These are phyloP conservation scores for Periconia sp. DNA, from an alignment of 2,329 filamentous ascomycete genomes.

Conservation along the genomic window DNA sequence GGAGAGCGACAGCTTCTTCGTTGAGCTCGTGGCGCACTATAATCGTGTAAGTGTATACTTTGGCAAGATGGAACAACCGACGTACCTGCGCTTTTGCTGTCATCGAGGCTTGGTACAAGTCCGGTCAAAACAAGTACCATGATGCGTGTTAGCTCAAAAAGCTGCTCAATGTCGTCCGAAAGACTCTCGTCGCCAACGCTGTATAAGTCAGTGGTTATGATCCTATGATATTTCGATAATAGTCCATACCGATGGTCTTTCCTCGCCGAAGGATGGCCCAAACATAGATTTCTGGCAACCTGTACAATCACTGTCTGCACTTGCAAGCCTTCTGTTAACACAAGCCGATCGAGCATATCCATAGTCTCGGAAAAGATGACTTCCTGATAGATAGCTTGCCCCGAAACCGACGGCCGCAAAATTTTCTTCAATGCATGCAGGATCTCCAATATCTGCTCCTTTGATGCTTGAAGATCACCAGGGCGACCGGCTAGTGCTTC, in stretches of 20 bases:
- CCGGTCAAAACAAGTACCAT: conserved; percentile 92
- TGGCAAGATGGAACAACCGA: neutral
- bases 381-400: conserved; percentile 94
- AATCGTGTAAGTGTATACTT: conserved; percentile 48
- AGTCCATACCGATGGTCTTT: conserved; percentile 59
- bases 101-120: conserved; percentile 78
- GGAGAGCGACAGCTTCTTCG: conserved; percentile 81
- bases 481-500: conserved; percentile 88
- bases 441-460: conserved; percentile 83
- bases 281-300: conserved; percentile 85
- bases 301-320: conserved; percentile 93
- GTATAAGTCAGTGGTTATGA: conserved; percentile 5
- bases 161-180: conserved; percentile 95
- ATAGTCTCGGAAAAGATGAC: conserved; percentile 96
- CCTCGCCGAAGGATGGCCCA: conserved; percentile 87
- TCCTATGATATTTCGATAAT: neutral
- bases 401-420: conserved; percentile 87
- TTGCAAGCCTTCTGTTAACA: conserved; percentile 84
- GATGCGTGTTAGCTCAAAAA: conserved; percentile 94
- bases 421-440: conserved; percentile 93
- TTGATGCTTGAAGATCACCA: conserved; percentile 68
- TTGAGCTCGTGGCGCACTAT: conserved; percentile 74
- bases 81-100: conserved; percentile 47
- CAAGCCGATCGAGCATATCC: conserved; percentile 89
- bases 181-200: conserved; percentile 67